Evolutionary conservation across 192 early-diverging fungal genomes (phyloP).

Genomic region (Phlyctochytrium bullatum): DNA sequence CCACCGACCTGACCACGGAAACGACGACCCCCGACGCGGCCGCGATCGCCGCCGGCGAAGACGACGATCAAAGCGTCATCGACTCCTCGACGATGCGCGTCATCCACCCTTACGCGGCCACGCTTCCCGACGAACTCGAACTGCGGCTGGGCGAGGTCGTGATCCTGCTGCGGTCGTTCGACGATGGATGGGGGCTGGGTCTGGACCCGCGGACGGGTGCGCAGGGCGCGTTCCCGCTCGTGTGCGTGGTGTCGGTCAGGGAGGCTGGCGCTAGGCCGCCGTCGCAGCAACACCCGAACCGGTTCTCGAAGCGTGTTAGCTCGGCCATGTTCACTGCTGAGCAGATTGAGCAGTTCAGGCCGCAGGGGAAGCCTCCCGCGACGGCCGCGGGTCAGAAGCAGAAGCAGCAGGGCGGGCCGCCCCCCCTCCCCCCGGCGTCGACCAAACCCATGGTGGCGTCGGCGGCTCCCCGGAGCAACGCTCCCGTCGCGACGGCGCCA

Average conservation of each 20-base stretch:
- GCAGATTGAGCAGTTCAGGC: too few relatives aligned
- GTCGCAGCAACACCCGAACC: background rate
- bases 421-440: background rate
- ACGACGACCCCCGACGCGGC: background rate
- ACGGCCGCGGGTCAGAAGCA: background rate
- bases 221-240: constrained; percentile 34
- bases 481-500: background rate
- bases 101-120: constrained; percentile 29
- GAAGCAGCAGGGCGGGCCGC: background rate
- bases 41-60: background rate
- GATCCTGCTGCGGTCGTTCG: constrained; percentile 32
- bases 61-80: background rate
- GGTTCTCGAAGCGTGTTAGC: background rate
- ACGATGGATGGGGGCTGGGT: constrained; percentile 42
- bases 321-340: background rate
- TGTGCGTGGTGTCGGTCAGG: constrained; percentile 19
- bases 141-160: constrained; percentile 31
- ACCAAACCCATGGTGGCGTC: background rate
- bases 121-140: constrained; percentile 33
- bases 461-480: background rate
- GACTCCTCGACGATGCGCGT: constrained; percentile 8
- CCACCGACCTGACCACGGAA: background rate
- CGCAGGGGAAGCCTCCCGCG: background rate
- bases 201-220: constrained; percentile 11
- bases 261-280: background rate